These are phyloP conservation scores for Plasmodium knowlesi DNA, from an alignment of 169 alveolate genomes.

Conservation along the genomic window DNA sequence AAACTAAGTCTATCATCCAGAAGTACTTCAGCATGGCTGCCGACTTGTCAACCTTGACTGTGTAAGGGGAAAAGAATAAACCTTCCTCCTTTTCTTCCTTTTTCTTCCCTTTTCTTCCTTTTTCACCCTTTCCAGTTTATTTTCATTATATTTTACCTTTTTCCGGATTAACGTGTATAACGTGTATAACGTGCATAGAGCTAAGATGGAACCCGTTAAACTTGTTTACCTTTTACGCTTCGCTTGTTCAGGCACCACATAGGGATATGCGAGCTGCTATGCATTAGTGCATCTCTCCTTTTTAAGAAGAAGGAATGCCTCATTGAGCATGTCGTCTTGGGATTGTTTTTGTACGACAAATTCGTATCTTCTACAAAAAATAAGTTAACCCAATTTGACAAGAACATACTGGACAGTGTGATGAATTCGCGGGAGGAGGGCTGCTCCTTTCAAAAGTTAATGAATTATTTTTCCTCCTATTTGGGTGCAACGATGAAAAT, in stretches of 20 bases:
- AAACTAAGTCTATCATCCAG: conserved; percentile 49
- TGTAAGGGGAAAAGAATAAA: conserved; percentile 14
- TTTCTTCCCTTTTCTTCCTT: background rate
- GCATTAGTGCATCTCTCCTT: conserved; percentile 66
- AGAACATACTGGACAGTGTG: conserved; percentile 22
- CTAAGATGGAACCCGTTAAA: background rate
- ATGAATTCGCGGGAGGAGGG: conserved; percentile 1
- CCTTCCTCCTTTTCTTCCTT: background rate
- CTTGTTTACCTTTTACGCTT: background rate
- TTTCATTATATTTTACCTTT: background rate
- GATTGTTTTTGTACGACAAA: conserved; percentile 59
- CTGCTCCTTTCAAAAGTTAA: conserved; percentile 49
- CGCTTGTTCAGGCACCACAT: conserved; percentile 39
- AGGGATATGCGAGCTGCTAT: conserved; percentile 65
- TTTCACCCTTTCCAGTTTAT: background rate
- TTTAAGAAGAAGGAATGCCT: conserved; percentile 59
- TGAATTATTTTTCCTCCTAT: conserved; percentile 71
- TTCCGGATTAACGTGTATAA: background rate
- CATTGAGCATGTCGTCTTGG: conserved; percentile 68
- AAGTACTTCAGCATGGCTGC: conserved; percentile 69
- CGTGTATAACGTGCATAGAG: background rate
- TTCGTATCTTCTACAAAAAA: conserved; percentile 74
- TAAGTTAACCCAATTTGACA: conserved; percentile 66
- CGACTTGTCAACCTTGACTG: conserved; percentile 63
- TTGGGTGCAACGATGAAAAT: conserved; percentile 32